Base-by-base conservation (phyloP, 352 stramenopile species). In the Pythium aquatile region DNA sequence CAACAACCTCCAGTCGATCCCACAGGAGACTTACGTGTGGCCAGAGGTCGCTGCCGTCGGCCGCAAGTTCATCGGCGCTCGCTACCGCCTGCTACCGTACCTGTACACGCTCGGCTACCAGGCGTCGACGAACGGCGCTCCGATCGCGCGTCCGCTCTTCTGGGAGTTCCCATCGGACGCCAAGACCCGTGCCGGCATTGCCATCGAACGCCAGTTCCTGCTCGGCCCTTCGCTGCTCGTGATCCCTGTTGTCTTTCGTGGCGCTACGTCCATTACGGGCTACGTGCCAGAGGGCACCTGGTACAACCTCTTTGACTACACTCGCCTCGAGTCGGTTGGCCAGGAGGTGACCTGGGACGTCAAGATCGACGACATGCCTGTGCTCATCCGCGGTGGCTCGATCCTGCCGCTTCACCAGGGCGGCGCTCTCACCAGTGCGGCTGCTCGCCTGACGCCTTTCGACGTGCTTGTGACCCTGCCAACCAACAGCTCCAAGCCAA, bases 11-110 rank as follows among this genome's bases (percentile, higher is more conserved):
- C 69, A 79, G 4, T 61, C 72, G 10, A 69, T 76, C 26, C 47
- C 84, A 8, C 83, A 91, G 48, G 81, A 91, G 55, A 87, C 84
- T 10, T 88, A 90, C 56, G 73, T 88, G 6, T 88, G 83, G 79
- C 72, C 70, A 8, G 67, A 79, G 28, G 79, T 87, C 39, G 60
- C 69, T 0, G 60, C 63, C 0, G 68, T 88, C n/a, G 76, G 83
- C 30, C 68, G 74, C 35, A 82, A 84, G 49, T 87, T 88, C 72
- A 76, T 96, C 37, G 68, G 72, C 46, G 68, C 87, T 70, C 79
- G 87, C 37, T 93, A 94, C 63, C 77, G 69, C n/a, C 69, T 94
- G 3, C 62, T 96, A 42, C 87, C 87, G 26, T 92, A 91, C 63
- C 63, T 92, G 13, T 94, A 94, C 69, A 91, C 87, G 32, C 72